phyloP scores from a whole-genome alignment of 1,139 yeast genomes.

The Hansenula sp. region DNA sequence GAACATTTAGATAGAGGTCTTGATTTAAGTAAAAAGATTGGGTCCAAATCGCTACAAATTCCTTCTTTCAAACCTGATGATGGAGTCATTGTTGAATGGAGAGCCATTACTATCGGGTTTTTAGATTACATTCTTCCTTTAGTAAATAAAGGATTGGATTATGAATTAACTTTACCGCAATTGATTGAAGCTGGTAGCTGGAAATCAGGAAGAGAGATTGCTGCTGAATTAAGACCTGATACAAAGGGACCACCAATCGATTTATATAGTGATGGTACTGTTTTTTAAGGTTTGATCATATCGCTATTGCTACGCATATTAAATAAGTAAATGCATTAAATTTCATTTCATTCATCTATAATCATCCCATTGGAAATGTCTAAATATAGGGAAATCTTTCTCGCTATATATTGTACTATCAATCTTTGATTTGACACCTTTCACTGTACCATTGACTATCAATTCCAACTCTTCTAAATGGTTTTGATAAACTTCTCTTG shows the following conservation, averaged over 20 bases:
- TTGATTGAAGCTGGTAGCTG: constrained; percentile 62
- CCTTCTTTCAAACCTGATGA: constrained; percentile 50
- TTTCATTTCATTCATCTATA: neutral
- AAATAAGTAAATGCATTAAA: neutral
- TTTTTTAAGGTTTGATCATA: constrained; percentile 32
- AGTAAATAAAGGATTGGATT: constrained; percentile 39
- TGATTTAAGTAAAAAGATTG: constrained; percentile 24
- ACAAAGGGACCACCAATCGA: constrained; percentile 59
- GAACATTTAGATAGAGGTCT: constrained; percentile 33
- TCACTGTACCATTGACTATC: constrained; percentile 7
- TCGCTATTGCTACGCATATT: too few relatives aligned
- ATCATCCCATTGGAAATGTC: constrained; percentile 3
- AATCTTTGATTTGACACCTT: neutral
- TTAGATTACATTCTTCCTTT: constrained; percentile 45
- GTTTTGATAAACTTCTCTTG: constrained; percentile 12
- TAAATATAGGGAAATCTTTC: constrained; percentile 17
- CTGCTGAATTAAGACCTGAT: constrained; percentile 40
- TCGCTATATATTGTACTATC: constrained; percentile 13
- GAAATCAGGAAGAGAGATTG: constrained; percentile 58
- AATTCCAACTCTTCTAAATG: constrained; percentile 20
- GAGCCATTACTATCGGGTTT: constrained; percentile 52
- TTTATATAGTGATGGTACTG: constrained; percentile 55
- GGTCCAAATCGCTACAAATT: constrained; percentile 25
- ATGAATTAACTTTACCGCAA: constrained; percentile 44
- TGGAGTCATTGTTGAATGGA: constrained; percentile 63